Conservation (phyloP, 768 basidiomycete species). For the Gautieria morchelliformis region DNA sequence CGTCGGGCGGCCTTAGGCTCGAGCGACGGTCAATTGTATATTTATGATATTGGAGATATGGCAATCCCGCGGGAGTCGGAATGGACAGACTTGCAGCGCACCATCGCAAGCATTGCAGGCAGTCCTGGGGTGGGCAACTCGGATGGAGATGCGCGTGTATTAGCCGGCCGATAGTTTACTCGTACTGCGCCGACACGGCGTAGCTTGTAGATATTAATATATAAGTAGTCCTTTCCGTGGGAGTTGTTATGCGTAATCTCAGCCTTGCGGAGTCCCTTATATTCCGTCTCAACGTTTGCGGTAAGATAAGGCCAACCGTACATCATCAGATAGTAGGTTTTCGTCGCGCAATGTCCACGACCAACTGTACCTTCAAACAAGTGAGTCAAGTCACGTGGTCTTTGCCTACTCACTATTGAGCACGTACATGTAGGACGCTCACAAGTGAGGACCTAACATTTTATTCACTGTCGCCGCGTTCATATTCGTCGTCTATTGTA, state of each 20-base stretch:
- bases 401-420: background rate
- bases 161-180: conserved; percentile 1
- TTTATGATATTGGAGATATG: conserved; percentile 93
- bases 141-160: conserved; percentile 2
- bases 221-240: background rate
- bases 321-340: background rate
- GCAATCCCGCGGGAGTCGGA: conserved; percentile 81
- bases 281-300: background rate
- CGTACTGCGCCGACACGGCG: background rate
- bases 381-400: background rate
- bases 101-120: conserved; percentile 56
- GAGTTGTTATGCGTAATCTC: conserved; percentile 1
- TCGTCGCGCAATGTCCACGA: conserved; percentile 5
- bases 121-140: background rate
- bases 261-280: background rate
- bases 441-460: conserved; percentile 32
- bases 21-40: conserved; percentile 84
- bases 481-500: conserved; percentile 5
- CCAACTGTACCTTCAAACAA: background rate
- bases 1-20: conserved; percentile 84
- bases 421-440: conserved; percentile 27
- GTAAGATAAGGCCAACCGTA: background rate
- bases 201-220: background rate
- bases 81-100: conserved; percentile 90
- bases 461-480: conserved; percentile 13